phyloP scores from a whole-genome alignment of 768 basidiomycete genomes.

The Boletus patriciae region DNA sequence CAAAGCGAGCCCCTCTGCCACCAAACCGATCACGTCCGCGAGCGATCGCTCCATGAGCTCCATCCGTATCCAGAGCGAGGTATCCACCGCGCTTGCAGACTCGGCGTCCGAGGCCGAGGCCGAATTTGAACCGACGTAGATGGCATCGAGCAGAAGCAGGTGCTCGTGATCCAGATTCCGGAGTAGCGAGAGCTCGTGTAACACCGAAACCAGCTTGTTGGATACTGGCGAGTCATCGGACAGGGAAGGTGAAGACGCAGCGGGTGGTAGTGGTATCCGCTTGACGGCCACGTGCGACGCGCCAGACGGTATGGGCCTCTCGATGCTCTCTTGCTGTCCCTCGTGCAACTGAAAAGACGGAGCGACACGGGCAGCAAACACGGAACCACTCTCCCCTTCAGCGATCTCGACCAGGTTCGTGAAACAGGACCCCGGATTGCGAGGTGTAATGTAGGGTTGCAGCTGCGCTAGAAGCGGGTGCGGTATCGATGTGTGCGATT shows the following conservation, averaged over 20 bases:
- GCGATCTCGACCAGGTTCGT: conserved; percentile 74
- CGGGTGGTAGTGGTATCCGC: conserved; percentile 55
- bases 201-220: conserved; percentile 62
- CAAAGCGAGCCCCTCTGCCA: conserved; percentile 59
- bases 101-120: conserved; percentile 31
- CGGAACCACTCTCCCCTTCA: conserved; percentile 79
- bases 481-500: neutral
- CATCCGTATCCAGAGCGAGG: conserved; percentile 83
- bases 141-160: conserved; percentile 63
- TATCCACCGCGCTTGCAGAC: conserved; percentile 36
- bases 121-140: conserved; percentile 58
- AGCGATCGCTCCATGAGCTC: conserved; percentile 87
- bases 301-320: conserved; percentile 28
- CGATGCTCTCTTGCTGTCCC: neutral
- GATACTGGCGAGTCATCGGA: conserved; percentile 39
- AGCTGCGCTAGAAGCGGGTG: conserved; percentile 44
- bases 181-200: conserved; percentile 61
- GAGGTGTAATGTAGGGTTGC: conserved; percentile 60
- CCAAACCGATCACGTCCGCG: conserved; percentile 73
- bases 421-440: conserved; percentile 66
- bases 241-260: conserved; percentile 26
- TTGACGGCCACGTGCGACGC: conserved; percentile 72
- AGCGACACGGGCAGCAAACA: conserved; percentile 46
- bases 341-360: conserved; percentile 3
- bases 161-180: conserved; percentile 57